Evolutionary conservation across 208 protist genomes (phyloP).

Genomic region (Trypanosoma brucei): DNA sequence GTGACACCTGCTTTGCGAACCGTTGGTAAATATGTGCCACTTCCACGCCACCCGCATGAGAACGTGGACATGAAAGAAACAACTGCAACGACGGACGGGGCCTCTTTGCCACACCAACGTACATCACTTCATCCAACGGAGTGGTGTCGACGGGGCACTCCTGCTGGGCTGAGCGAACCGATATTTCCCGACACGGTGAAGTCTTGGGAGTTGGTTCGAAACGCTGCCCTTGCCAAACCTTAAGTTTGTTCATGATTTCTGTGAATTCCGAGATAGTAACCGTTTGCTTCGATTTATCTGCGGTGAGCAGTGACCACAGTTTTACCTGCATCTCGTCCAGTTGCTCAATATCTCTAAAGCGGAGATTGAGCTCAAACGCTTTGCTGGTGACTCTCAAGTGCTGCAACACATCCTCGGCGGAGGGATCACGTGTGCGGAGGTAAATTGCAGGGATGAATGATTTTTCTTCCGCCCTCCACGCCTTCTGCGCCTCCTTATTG

Average conservation of each 20-base stretch:
- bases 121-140: constrained; percentile 49
- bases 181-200: constrained; percentile 16
- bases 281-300: constrained; percentile 30
- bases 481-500: constrained; percentile 29
- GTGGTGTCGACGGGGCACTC: constrained; percentile 28
- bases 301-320: constrained; percentile 63
- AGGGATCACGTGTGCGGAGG: constrained; percentile 39
- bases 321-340: constrained; percentile 72
- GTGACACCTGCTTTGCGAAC: constrained; percentile 82
- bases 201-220: constrained; percentile 9
- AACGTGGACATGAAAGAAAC: constrained; percentile 68
- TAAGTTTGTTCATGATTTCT: constrained; percentile 47
- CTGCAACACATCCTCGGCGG: constrained; percentile 44
- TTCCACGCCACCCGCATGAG: constrained; percentile 43
- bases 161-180: constrained; percentile 14
- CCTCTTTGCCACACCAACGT: constrained; percentile 30
- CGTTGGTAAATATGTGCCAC: constrained; percentile 52
- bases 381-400: constrained; percentile 58
- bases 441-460: constrained; percentile 64
- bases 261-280: constrained; percentile 61
- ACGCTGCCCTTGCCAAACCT: constrained; percentile 23
- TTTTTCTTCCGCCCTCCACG: constrained; percentile 9
- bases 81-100: constrained; percentile 56
- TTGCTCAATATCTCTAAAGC: constrained; percentile 73
- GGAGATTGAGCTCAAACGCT: constrained; percentile 73